Evolutionary conservation across 345 rosid species (phyloP).

Genomic region (Leavenworthia alabamica): DNA sequence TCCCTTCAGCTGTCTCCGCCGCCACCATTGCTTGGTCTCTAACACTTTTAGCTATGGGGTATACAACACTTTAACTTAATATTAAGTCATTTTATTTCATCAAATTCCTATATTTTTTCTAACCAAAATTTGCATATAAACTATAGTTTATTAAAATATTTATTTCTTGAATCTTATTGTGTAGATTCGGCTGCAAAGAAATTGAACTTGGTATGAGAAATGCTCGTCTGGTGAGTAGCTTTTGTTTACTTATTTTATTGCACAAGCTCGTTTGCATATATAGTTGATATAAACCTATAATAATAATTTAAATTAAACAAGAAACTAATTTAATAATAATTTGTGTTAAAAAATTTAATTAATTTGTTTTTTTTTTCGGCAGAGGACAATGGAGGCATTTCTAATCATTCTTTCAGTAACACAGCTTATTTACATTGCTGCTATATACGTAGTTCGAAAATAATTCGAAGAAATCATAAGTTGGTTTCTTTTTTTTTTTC

Average conservation of each 20-base stretch:
- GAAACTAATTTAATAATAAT: not conserved
- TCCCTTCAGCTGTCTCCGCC: slow-evolving; percentile 68
- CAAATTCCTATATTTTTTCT: not conserved
- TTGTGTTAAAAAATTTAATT: not conserved
- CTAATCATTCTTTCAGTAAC: slow-evolving; percentile 72
- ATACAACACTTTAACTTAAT: too few species aligned
- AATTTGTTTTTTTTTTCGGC: slow-evolving; percentile 7
- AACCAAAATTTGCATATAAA: not conserved
- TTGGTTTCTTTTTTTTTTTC: not conserved
- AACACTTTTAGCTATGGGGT: slow-evolving; percentile 90
- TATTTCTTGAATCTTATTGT: not conserved
- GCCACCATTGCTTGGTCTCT: slow-evolving; percentile 84
- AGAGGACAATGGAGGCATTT: slow-evolving; percentile 99
- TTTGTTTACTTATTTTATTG: not conserved
- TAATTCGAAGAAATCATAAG: slow-evolving; percentile 6
- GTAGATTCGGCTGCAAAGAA: slow-evolving; percentile 85
- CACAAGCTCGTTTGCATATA: not conserved
- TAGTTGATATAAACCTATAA: not conserved
- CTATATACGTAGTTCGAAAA: slow-evolving; percentile 44
- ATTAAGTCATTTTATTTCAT: not conserved
- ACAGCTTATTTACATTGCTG: slow-evolving; percentile 74
- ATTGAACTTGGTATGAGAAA: slow-evolving; percentile 70
- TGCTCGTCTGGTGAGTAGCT: slow-evolving; percentile 55
- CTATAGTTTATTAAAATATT: not conserved
- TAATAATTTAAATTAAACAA: not conserved